phyloP scores from a whole-genome alignment of 2,329 filamentous ascomycete species.

The Colletotrichum lindemuthianum region DNA sequence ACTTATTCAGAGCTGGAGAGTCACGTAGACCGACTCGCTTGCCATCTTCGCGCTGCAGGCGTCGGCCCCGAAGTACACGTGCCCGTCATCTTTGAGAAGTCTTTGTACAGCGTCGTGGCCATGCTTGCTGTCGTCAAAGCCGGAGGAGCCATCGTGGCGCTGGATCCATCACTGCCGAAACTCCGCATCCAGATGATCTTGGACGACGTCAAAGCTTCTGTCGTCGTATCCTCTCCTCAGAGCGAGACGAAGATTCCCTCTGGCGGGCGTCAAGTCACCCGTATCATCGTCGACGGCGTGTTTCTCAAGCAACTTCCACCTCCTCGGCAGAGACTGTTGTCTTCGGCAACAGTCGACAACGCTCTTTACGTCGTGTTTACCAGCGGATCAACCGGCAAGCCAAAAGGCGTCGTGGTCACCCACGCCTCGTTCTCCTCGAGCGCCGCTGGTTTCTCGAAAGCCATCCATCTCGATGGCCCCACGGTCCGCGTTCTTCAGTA shows the following conservation, averaged over 20 bases:
- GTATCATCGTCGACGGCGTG: neutral
- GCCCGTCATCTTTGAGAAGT: conserved; percentile 28
- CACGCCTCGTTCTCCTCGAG: conserved; percentile 17
- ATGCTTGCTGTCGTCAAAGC: conserved; percentile 22
- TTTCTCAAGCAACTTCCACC: neutral
- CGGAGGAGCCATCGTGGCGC: conserved; percentile 14
- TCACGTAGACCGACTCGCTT: neutral
- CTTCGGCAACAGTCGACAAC: neutral
- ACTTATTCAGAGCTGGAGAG: conserved; percentile 37
- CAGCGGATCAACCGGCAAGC: conserved; percentile 28
- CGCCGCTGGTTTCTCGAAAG: conserved; percentile 6
- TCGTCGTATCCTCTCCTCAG: neutral
- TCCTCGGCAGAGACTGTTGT: neutral
- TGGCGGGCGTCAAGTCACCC: neutral
- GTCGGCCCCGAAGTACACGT: conserved; percentile 35
- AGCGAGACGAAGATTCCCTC: neutral
- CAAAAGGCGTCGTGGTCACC: conserved; percentile 26
- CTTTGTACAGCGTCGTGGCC: conserved; percentile 14
- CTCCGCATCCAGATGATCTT: conserved; percentile 14
- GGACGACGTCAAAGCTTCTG: conserved; percentile 9
- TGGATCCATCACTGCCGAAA: conserved; percentile 21
- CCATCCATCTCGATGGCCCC: conserved; percentile 13
- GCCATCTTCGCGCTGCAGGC: conserved; percentile 24
- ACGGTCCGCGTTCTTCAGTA: neutral
- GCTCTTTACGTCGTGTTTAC: conserved; percentile 22